A percentile compares a stretch with the other conserved stretches of the same genome.
These are phyloP conservation scores for Diversispora epigaea DNA, from an alignment of 192 early-diverging fungal species.

Conservation along the genomic window DNA sequence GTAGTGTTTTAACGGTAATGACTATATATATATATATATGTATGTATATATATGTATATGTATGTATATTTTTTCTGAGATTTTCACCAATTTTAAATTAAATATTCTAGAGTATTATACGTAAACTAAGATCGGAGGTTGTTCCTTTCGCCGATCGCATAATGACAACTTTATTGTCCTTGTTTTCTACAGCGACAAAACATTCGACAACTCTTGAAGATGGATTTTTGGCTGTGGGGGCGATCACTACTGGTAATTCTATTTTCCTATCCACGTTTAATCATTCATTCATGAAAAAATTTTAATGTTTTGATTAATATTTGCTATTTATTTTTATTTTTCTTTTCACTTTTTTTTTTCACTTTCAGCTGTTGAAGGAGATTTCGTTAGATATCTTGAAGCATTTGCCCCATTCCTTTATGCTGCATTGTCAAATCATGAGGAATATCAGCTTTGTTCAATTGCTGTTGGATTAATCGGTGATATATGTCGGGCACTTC, in stretches of 20 bases:
- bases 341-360: background rate
- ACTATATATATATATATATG: too few species aligned
- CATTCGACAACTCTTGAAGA: conserved; percentile 87
- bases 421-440: conserved; percentile 79
- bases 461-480: conserved; percentile 97
- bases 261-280: background rate
- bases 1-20: conserved; percentile 77
- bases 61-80: too few species aligned
- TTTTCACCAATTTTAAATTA: background rate
- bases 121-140: conserved; percentile 74
- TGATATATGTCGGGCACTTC: conserved; percentile 90
- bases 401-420: conserved; percentile 82
- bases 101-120: conserved; percentile 63
- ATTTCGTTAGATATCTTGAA: conserved; percentile 88
- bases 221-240: conserved; percentile 87
- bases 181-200: conserved; percentile 72
- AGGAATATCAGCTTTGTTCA: conserved; percentile 88
- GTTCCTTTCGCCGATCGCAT: conserved; percentile 78
- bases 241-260: conserved; percentile 65
- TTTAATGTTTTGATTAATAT: background rate
- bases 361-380: conserved; percentile 70
- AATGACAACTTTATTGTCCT: conserved; percentile 82
- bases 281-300: too few species aligned
- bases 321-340: conserved; percentile 7
- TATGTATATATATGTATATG: too few species aligned